These are phyloP conservation scores for Wickerhamiella nectarea DNA, from an alignment of 805 yeast species.

Conservation along the genomic window DNA sequence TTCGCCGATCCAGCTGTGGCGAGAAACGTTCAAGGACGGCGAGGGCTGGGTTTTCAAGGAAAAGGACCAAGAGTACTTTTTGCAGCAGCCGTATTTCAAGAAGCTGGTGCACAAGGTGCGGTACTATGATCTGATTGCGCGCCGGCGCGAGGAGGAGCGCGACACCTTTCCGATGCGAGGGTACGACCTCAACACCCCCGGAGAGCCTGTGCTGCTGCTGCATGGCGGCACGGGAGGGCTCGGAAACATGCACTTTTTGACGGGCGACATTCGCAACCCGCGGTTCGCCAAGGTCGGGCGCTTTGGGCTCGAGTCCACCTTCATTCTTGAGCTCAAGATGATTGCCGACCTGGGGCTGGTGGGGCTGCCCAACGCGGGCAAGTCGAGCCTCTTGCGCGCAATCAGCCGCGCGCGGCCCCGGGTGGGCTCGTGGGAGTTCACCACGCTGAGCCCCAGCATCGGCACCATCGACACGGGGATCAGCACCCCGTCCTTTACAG, in stretches of 20 bases:
- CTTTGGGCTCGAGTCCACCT: conserved; percentile 46
- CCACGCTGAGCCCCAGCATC: conserved; percentile 81
- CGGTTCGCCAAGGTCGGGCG: conserved; percentile 77
- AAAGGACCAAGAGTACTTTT: conserved; percentile 56
- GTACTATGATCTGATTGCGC: conserved; percentile 46
- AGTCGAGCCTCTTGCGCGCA: conserved; percentile 74
- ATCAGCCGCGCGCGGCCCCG: conserved; percentile 81
- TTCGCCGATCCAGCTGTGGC: conserved; percentile 36
- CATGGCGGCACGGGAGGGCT: conserved; percentile 89
- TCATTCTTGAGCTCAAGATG: conserved; percentile 71
- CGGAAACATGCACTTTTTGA: conserved; percentile 91
- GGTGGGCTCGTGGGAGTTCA: conserved; percentile 94
- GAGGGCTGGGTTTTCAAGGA: conserved; percentile 85
- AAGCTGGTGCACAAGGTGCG: conserved; percentile 50
- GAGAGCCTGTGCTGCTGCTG: conserved; percentile 52
- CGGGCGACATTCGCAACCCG: conserved; percentile 75
- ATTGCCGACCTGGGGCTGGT: conserved; percentile 90
- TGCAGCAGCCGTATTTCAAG: conserved; percentile 49
- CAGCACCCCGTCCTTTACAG: conserved; percentile 50
- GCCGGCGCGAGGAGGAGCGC: conserved; percentile 40
- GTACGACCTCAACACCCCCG: conserved; percentile 49
- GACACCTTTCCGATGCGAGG: conserved; percentile 79
- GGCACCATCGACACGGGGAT: conserved; percentile 68
- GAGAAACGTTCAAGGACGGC: conserved; percentile 54
- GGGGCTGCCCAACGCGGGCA: conserved; percentile 95